phyloP scores from a whole-genome alignment of 805 yeast genomes.

The Spathaspora gorwiae region DNA sequence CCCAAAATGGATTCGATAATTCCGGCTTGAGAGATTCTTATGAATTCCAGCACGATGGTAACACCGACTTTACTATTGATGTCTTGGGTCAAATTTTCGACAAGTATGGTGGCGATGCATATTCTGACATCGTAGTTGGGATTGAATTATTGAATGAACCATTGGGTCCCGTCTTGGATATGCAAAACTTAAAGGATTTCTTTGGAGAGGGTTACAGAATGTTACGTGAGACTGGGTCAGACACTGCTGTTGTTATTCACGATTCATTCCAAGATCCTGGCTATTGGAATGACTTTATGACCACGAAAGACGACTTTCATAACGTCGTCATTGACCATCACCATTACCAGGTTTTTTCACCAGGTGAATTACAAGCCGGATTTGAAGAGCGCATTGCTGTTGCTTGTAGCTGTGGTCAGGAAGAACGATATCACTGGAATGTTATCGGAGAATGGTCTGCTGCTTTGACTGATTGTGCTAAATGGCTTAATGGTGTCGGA shows the following conservation, averaged over 20 bases:
- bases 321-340: slow-evolving; percentile 82
- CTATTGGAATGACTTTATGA: slow-evolving; percentile 59
- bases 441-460: slow-evolving; percentile 86
- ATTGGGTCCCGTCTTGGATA: slow-evolving; percentile 61
- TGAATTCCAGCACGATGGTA: slow-evolving; percentile 52
- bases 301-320: slow-evolving; percentile 24
- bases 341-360: slow-evolving; percentile 78
- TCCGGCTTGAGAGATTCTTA: slow-evolving; percentile 71
- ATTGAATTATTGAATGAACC: slow-evolving; percentile 88
- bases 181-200: slow-evolving; percentile 53
- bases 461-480: slow-evolving; percentile 86
- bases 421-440: slow-evolving; percentile 62
- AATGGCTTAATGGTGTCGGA: slow-evolving; percentile 82
- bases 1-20: slow-evolving; percentile 93
- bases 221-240: slow-evolving; percentile 47
- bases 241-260: slow-evolving; percentile 64
- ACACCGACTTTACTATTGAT: slow-evolving; percentile 48
- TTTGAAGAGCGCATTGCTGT: slow-evolving; percentile 56
- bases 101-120: slow-evolving; percentile 59
- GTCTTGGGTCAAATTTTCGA: slow-evolving; percentile 52
- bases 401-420: slow-evolving; percentile 28
- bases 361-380: slow-evolving; percentile 51
- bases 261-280: slow-evolving; percentile 68
- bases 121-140: slow-evolving; percentile 70
- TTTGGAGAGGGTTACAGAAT: slow-evolving; percentile 58